Evolutionary conservation across 2,329 filamentous ascomycete genomes (phyloP).

Genomic region (Leptographium wingfieldii): DNA sequence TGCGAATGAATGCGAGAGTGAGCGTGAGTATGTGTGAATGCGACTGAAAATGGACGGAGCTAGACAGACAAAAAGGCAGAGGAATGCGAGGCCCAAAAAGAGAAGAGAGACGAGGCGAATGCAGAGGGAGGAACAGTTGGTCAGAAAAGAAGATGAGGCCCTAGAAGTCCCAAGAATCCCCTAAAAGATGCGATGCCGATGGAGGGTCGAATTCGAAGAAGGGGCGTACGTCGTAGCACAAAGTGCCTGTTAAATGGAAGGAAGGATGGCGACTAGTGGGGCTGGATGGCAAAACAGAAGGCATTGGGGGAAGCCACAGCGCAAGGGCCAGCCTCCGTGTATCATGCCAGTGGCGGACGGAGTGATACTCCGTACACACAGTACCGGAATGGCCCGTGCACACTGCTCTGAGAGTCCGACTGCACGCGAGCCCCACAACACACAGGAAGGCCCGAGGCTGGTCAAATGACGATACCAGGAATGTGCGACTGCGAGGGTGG

Average conservation of each 20-base stretch:
- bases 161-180: not conserved
- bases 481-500: not conserved
- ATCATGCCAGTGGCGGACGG: not conserved
- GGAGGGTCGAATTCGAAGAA: not conserved
- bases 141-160: not conserved
- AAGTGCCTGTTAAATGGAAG: not conserved
- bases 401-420: not conserved
- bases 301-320: not conserved
- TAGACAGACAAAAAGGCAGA: not conserved
- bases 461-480: not conserved
- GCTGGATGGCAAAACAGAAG: not conserved
- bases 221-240: not conserved
- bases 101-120: not conserved
- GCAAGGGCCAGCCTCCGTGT: not conserved
- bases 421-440: not conserved
- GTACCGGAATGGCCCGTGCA: not conserved
- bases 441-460: not conserved
- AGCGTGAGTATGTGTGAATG: not conserved
- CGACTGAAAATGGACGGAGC: not conserved
- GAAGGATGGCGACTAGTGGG: not conserved
- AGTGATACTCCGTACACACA: not conserved
- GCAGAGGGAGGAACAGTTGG: not conserved
- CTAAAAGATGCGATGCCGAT: not conserved
- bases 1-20: not conserved
- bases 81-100: no score